Evolutionary conservation across 1,284 basidiomycete genomes (phyloP).

Genomic region (Naganishia albida): DNA sequence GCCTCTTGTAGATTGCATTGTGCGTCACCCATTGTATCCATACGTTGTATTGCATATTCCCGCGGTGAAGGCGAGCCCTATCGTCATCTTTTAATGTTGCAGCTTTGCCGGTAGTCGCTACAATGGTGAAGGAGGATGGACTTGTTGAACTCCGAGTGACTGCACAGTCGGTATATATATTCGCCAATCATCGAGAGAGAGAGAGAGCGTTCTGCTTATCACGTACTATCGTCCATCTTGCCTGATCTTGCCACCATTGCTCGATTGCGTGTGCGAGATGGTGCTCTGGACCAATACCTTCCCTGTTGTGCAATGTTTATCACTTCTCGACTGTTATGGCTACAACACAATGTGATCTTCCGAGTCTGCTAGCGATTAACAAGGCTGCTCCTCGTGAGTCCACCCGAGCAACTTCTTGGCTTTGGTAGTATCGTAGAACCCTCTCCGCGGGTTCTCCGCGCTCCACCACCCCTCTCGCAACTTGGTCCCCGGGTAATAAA

Average conservation of each 20-base stretch:
- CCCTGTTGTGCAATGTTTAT: too few relatives aligned
- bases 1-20: background rate
- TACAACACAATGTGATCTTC: background rate
- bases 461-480: conserved; percentile 40
- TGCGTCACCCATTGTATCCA: conserved; percentile 10
- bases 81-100: background rate
- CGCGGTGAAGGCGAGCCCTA: background rate
- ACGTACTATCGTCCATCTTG: too few relatives aligned
- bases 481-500: conserved; percentile 39
- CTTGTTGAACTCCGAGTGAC: too few relatives aligned
- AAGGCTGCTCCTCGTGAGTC: conserved; percentile 41
- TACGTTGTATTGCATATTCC: conserved; percentile 1
- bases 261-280: too few relatives aligned
- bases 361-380: background rate
- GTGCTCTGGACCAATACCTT: too few relatives aligned
- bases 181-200: too few relatives aligned
- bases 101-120: too few relatives aligned
- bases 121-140: too few relatives aligned
- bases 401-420: conserved; percentile 52
- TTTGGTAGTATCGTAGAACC: conserved; percentile 48
- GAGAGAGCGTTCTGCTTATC: too few relatives aligned
- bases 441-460: conserved; percentile 35
- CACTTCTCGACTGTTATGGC: too few relatives aligned
- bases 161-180: too few relatives aligned
- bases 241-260: too few relatives aligned